Evolutionary conservation across 176 grass and related monocot species (phyloP).

Genomic region (Hsuehochloa calcarea): DNA sequence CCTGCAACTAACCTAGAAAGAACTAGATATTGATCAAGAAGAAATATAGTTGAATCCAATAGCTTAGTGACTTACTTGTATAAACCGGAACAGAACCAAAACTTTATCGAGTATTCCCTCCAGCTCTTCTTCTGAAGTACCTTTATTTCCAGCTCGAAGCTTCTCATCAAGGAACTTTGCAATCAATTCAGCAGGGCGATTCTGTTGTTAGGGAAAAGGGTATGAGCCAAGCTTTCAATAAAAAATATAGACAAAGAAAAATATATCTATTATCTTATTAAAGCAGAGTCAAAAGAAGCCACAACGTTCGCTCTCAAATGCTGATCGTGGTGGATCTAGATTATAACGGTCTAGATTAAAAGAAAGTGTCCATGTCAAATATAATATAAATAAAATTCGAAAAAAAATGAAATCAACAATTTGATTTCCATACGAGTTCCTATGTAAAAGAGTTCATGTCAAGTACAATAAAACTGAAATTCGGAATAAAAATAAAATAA

Average conservation of each 20-base stretch:
- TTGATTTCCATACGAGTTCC: too few species aligned
- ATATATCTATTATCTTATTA: not conserved
- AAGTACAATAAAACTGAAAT: too few species aligned
- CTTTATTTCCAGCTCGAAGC: conserved; percentile 99
- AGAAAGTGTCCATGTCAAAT: too few species aligned
- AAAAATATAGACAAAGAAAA: conserved; percentile 14
- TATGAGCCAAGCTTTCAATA: not conserved
- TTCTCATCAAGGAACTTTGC: conserved; percentile 99
- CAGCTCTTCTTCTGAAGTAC: conserved; percentile 99
- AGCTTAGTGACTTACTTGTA: conserved; percentile 71
- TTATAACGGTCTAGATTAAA: too few species aligned
- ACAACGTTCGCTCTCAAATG: too few species aligned
- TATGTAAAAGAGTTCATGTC: too few species aligned
- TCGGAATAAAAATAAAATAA: too few species aligned
- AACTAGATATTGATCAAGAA: not conserved
- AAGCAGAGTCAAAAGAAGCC: too few species aligned
- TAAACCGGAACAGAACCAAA: conserved; percentile 97
- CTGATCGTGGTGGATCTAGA: too few species aligned
- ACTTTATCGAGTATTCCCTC: conserved; percentile 95
- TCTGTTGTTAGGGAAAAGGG: conserved; percentile 56
- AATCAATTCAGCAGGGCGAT: conserved; percentile 96
- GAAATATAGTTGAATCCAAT: conserved; percentile 10
- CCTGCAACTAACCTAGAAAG: not conserved
- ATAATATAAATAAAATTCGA: too few species aligned
- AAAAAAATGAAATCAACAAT: too few species aligned